phyloP scores from a whole-genome alignment of 106 monocot genomes.

The Alisma plantagoaquatica region DNA sequence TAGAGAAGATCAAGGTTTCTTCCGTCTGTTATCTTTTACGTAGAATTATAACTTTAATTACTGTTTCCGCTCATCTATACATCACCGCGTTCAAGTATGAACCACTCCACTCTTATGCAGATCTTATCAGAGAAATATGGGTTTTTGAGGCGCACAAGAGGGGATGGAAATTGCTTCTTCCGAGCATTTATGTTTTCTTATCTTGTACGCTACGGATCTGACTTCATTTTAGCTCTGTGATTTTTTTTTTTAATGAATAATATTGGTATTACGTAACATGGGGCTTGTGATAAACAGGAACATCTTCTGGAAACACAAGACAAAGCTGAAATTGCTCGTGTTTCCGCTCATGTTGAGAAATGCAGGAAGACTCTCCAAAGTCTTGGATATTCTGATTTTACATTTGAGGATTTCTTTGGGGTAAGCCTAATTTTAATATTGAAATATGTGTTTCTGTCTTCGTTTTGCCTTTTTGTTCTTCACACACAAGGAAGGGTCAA shows the following conservation, averaged over 20 bases:
- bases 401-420: conserved; percentile 93
- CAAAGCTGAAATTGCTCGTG: conserved; percentile 51
- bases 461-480: too few relatives aligned
- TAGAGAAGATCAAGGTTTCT: conserved; percentile 90
- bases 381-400: conserved; percentile 97
- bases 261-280: not conserved
- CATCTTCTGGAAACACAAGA: conserved; percentile 86
- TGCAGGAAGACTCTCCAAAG: conserved; percentile 65
- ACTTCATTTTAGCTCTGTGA: not conserved
- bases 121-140: conserved; percentile 74
- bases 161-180: conserved; percentile 98
- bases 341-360: conserved; percentile 47
- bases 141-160: conserved; percentile 72
- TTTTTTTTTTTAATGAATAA: not conserved
- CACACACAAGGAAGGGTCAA: too few relatives aligned
- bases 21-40: not conserved
- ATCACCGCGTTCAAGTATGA: not conserved
- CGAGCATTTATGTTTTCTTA: conserved; percentile 98
- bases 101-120: conserved; percentile 23
- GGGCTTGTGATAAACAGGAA: conserved; percentile 31
- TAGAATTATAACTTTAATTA: not conserved
- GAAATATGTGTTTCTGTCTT: conserved; percentile 1
- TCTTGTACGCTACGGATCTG: conserved; percentile 36
- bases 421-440: conserved; percentile 32
- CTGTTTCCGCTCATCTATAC: not conserved